Base-by-base conservation (phyloP, 345 rosid species). In the Streptanthus diversifolius region DNA sequence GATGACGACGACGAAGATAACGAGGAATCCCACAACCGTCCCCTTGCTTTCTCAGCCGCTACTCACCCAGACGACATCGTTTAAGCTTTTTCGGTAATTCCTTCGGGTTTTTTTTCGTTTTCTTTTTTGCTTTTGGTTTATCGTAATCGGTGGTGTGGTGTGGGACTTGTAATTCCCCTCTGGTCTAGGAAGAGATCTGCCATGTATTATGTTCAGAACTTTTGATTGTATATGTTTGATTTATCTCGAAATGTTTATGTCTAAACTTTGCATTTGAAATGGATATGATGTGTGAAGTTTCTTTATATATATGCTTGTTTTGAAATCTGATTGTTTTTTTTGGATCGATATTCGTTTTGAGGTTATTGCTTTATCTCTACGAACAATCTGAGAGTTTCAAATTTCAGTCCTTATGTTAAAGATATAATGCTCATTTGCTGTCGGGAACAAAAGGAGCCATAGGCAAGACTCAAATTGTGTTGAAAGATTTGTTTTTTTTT, bases 11-110 rank as follows among this genome's bases (percentile, higher is more conserved):
- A 66, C n/a, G 98, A 49, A 10, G 51, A 66, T 0, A 41, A 13
- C 6, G 85, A 82, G 4, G 95, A 88, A 35, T 82, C 84, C 7
- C 74, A 79, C 2, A 85, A 78, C 45, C 82, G 87, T 30, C 88
- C 91, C 5, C 87, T 90, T 59, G 66, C 84, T 49, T 72, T 79
- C 69, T 60, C 87, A 68, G 53, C 58, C 72, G 57, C 80, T 70
- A 44, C 79, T 48, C 81, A 70, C 15, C 76, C 67, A 1, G 30
- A 71, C 41, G 80, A 77, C 70, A 80, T 63, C 33, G 74, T 75
- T 53, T 72, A 75, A 75, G 65, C 62, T 39, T 15, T 7, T 24
- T 10, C 4, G 74, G 75, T 76, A 76, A 68, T 40, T 5, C 45
- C 33, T 57, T 9, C 12, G 45, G 9, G 30, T 63, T 12, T 14